Base-by-base conservation (phyloP, 495 filamentous ascomycete genomes). In the Lophiostoma macrostomum region DNA sequence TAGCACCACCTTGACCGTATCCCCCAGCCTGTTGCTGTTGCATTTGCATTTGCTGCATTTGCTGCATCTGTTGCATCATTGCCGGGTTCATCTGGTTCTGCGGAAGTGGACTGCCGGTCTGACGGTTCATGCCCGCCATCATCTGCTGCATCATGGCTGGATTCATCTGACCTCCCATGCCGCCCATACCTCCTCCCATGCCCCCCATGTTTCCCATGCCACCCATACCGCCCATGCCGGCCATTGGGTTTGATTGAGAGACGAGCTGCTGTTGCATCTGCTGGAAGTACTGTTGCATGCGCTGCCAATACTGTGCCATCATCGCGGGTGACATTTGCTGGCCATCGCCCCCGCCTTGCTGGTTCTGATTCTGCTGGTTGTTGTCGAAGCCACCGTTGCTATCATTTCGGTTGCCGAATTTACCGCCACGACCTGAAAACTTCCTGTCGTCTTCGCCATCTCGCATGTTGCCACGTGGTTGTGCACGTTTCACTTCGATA, bases 401-500 rank as follows among this genome's bases (percentile, higher is more conserved):
- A 35, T 63, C 58, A 31, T 68, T 64, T 22, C 63, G 51, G 24
- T 80, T 74, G 38, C 81, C 78, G 18, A 85, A 85, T 53, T 79
- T 81, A 19, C 78, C 73, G 10, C 67, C 53, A 28, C 77, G 69
- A 24, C 74, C 73, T 14, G 73, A 49, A 35, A 59, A 59, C 20
- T 56, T 56, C 44, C 56, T 64, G n/a, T 77, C 74, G 31, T 91
- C 89, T 37, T 93, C 90, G 37, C 91, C 88, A 54, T 96, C 90
- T 6, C 88, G 86, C 71, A 96, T 81, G 64, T 98, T 96, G 38
- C 93, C 94, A 45, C 93, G 80, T 5, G 94, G 93, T 65, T 97
- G 91, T 7, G 93, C 93, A 62, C 95, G 95, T 76, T 98, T 98
- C 32, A 98, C 91, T 66, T 98, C 93, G 55, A 98, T 97, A 19